These are phyloP conservation scores for Ceratocystis huliohia DNA, from an alignment of 2,329 filamentous ascomycete species.

Conservation along the genomic window DNA sequence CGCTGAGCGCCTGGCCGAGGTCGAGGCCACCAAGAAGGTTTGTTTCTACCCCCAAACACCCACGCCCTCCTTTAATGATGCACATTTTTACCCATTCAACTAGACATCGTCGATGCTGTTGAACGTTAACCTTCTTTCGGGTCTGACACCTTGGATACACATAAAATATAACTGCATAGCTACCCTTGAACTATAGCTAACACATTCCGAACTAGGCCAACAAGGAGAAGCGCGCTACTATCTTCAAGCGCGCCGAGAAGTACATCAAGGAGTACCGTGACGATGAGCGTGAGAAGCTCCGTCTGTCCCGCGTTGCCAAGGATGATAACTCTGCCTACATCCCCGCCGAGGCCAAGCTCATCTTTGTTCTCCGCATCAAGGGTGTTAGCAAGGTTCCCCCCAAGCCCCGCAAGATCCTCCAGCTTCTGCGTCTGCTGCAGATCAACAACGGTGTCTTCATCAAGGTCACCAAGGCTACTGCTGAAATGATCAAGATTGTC, in stretches of 20 bases:
- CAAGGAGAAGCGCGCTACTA: conserved; percentile 96
- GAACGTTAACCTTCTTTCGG: conserved; percentile 98
- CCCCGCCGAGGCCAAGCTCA: conserved; percentile 85
- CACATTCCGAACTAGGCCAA: conserved; percentile 51
- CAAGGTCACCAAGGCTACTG: conserved; percentile 91
- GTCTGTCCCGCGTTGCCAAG: conserved; percentile 79
- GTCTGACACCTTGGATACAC: conserved; percentile 54
- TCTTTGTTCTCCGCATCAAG: conserved; percentile 99
- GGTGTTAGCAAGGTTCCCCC: conserved; percentile 99
- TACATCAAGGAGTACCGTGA: conserved; percentile 99
- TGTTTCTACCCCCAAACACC: conserved; percentile 30
- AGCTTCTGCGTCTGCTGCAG: conserved; percentile 97
- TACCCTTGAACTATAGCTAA: conserved; percentile 10
- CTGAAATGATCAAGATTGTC: conserved; percentile 94
- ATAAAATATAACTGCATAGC: conserved; percentile 5
- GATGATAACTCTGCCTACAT: conserved; percentile 88
- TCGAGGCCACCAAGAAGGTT: conserved; percentile 84
- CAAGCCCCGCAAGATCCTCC: conserved; percentile 99
- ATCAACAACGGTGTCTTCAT: conserved; percentile 99
- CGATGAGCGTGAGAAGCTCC: conserved; percentile 95
- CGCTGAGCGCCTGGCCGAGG: conserved; percentile 68
- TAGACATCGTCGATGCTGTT: conserved; percentile 98
- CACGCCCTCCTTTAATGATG: conserved; percentile 49
- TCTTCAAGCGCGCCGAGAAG: conserved; percentile 99
- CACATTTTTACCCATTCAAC: conserved; percentile 59